Percentiles rank a stretch among this genome's conserved stretches.
phyloP scores from a whole-genome alignment of 805 yeast genomes.

The Lachancea sp. region DNA sequence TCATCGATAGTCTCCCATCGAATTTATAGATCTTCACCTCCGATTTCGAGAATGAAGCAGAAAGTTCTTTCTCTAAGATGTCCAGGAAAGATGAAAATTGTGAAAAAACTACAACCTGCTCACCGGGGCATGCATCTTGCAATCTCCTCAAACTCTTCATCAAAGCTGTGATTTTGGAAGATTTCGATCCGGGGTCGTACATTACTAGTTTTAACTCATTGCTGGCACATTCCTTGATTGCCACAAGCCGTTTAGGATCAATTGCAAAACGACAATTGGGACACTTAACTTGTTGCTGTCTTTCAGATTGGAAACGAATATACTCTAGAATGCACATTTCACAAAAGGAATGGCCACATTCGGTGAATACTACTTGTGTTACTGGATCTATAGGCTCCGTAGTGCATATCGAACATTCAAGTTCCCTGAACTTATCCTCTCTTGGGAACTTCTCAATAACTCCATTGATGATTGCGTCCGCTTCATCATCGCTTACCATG shows the following conservation, averaged over 20 bases:
- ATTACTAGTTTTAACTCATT: slow-evolving; percentile 12
- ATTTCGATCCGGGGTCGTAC: slow-evolving; percentile 37
- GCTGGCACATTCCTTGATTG: slow-evolving; percentile 22
- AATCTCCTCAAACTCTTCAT: slow-evolving; percentile 50
- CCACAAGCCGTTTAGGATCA: slow-evolving; percentile 40
- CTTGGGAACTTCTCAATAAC: slow-evolving; percentile 26
- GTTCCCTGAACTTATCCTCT: slow-evolving; percentile 32
- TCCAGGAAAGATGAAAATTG: slow-evolving; percentile 84
- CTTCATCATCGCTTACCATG: slow-evolving; percentile 8
- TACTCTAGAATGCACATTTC: slow-evolving; percentile 66
- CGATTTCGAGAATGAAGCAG: slow-evolving; percentile 37
- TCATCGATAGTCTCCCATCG: slow-evolving; percentile 72
- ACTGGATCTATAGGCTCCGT: slow-evolving; percentile 51
- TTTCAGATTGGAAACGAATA: slow-evolving; percentile 55
- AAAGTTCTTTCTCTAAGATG: slow-evolving; percentile 58
- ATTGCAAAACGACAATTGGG: slow-evolving; percentile 68
- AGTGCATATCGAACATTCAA: slow-evolving; percentile 85
- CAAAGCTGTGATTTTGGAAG: slow-evolving; percentile 70
- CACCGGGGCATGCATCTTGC: slow-evolving; percentile 51
- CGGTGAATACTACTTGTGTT: slow-evolving; percentile 52
- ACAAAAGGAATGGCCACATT: slow-evolving; percentile 81
- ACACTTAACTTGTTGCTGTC: slow-evolving; percentile 48
- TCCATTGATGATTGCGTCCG: slow-evolving; percentile 3
- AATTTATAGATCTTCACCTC: slow-evolving; percentile 49
- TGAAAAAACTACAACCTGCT: slow-evolving; percentile 81